Percentiles rank a stretch among this genome's conserved stretches.
phyloP scores from a whole-genome alignment of 768 basidiomycete genomes.

The Coprinopsis marcescibilis region DNA sequence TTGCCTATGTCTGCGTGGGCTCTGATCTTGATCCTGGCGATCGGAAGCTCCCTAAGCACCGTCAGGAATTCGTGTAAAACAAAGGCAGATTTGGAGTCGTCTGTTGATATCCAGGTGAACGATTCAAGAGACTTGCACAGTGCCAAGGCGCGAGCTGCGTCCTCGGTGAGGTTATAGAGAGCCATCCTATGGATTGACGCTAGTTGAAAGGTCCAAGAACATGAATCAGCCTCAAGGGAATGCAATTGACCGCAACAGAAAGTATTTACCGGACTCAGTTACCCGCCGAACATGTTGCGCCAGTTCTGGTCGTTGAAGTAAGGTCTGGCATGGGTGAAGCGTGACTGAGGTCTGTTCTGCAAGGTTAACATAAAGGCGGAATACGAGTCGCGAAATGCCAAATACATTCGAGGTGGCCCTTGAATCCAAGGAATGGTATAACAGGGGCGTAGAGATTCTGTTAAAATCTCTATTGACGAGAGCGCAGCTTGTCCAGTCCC shows the following conservation, averaged over 20 bases:
- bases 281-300: slow-evolving; percentile 57
- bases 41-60: slow-evolving; percentile 28
- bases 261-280: slow-evolving; percentile 51
- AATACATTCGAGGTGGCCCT: slow-evolving; percentile 37
- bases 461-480: slow-evolving; percentile 54
- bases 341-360: no score
- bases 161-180: slow-evolving; percentile 40
- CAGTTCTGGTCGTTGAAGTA: slow-evolving; percentile 52
- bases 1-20: slow-evolving; percentile 54
- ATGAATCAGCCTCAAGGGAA: neutral
- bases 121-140: slow-evolving; percentile 56
- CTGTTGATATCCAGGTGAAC: slow-evolving; percentile 62
- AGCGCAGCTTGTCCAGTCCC: slow-evolving; percentile 49
- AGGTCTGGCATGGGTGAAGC: slow-evolving; percentile 47
- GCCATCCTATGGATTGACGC: slow-evolving; percentile 6
- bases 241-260: neutral
- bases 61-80: slow-evolving; percentile 36
- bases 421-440: slow-evolving; percentile 60
- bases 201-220: neutral
- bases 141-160: slow-evolving; percentile 44
- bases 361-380: no score
- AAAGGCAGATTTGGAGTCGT: slow-evolving; percentile 37
- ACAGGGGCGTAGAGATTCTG: slow-evolving; percentile 47
- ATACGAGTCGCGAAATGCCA: neutral
- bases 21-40: slow-evolving; percentile 47